These are phyloP conservation scores for Brasenia schreberi DNA, from an alignment of 164 flowering plant species.

Conservation along the genomic window DNA sequence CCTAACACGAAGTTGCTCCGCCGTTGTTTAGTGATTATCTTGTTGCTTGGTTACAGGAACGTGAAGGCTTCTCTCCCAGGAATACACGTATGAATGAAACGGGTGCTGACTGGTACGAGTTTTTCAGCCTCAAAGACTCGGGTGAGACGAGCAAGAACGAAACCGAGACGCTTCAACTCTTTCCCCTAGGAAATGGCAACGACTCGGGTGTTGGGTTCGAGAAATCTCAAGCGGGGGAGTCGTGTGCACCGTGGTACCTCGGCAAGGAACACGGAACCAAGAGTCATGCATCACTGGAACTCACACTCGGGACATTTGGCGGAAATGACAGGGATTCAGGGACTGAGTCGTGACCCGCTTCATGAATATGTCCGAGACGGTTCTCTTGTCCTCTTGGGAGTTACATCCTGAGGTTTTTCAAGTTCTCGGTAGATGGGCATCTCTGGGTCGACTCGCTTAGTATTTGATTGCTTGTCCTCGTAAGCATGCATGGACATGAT, in stretches of 20 bases:
- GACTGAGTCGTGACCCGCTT: too few relatives aligned
- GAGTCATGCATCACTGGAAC: slow-evolving; percentile 52
- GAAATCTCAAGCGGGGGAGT: slow-evolving; percentile 8
- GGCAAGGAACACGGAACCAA: slow-evolving; percentile 6
- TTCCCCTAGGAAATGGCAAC: slow-evolving; percentile 60
- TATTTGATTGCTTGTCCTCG: too few relatives aligned
- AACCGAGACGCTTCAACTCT: slow-evolving; percentile 76
- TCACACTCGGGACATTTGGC: slow-evolving; percentile 50
- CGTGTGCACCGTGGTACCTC: slow-evolving; percentile 21
- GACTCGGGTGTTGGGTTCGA: slow-evolving; percentile 14
- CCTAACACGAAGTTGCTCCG: neutral
- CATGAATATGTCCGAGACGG: too few relatives aligned
- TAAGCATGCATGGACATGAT: too few relatives aligned
- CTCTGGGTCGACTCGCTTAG: too few relatives aligned
- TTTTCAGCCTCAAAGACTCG: slow-evolving; percentile 16
- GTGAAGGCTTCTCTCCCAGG: slow-evolving; percentile 31
- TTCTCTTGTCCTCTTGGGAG: too few relatives aligned
- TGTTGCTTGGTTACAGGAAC: slow-evolving; percentile 30
- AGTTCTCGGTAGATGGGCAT: too few relatives aligned
- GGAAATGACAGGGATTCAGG: neutral
- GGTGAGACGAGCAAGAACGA: slow-evolving; percentile 9
- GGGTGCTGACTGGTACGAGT: slow-evolving; percentile 15
- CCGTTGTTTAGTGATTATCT: neutral
- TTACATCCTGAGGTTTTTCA: too few relatives aligned
- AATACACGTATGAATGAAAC: slow-evolving; percentile 37